Conservation (phyloP, 164 flowering plant species). For the Houttuynia cordata region DNA sequence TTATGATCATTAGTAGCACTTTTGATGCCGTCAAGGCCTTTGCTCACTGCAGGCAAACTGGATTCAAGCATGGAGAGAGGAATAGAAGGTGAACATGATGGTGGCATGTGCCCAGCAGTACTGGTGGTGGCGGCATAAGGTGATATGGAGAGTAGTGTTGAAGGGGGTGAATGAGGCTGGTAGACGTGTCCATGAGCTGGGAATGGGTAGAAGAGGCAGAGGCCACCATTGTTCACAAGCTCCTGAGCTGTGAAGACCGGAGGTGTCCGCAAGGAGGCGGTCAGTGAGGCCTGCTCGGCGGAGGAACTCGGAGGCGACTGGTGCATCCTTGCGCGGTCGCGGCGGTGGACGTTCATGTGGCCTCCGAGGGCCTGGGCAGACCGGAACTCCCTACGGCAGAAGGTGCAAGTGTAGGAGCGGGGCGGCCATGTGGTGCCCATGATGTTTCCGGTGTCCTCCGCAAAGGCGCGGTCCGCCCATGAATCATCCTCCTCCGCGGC, state of each 20-base stretch:
- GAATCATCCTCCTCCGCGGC: conserved; percentile 39
- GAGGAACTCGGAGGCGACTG: conserved; percentile 18
- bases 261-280: conserved; percentile 15
- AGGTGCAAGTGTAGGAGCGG: conserved; percentile 65
- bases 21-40: neutral
- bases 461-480: conserved; percentile 77
- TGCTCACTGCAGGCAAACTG: neutral
- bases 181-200: conserved; percentile 22
- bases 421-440: conserved; percentile 84
- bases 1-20: neutral
- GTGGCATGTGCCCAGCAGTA: neutral
- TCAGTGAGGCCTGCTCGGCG: conserved; percentile 6
- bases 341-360: conserved; percentile 86
- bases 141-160: conserved; percentile 33
- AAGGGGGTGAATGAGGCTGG: conserved; percentile 13
- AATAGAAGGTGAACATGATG: neutral
- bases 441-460: conserved; percentile 44
- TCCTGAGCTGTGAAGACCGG: conserved; percentile 36
- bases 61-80: neutral
- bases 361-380: conserved; percentile 90
- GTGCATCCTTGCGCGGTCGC: conserved; percentile 64
- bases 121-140: conserved; percentile 12
- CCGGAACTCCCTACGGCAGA: conserved; percentile 64
- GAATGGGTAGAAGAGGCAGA: conserved; percentile 42
- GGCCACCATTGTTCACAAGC: conserved; percentile 22